Evolutionary conservation across 192 early-diverging fungal genomes (phyloP).

Genomic region (Gamsiella multidivaricata): DNA sequence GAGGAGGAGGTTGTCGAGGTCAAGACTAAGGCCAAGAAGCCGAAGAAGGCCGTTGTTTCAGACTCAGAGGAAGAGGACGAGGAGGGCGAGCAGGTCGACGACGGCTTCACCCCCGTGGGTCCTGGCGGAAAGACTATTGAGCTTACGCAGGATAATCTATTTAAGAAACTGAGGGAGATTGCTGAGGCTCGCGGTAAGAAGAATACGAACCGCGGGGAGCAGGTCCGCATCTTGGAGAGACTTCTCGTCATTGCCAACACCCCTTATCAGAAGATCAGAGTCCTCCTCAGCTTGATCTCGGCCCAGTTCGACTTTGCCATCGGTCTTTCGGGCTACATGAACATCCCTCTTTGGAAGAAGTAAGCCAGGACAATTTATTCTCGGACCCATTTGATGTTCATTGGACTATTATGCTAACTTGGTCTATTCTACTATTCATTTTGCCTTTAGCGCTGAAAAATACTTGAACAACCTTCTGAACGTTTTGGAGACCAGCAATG

Average conservation of each 20-base stretch:
- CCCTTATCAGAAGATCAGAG: conserved; percentile 83
- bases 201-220: conserved; percentile 87
- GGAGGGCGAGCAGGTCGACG: conserved; percentile 65
- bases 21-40: conserved; percentile 12
- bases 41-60: conserved; percentile 55
- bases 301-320: conserved; percentile 88
- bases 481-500: conserved; percentile 79
- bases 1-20: conserved; percentile 27
- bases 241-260: conserved; percentile 73
- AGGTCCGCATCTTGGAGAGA: conserved; percentile 75
- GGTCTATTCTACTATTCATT: too few relatives aligned
- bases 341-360: conserved; percentile 84
- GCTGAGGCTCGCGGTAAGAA: conserved; percentile 92
- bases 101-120: conserved; percentile 78
- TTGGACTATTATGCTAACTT: too few relatives aligned
- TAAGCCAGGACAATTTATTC: conserved; percentile 7
- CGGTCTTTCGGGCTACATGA: conserved; percentile 75
- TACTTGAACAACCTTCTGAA: conserved; percentile 83
- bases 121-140: conserved; percentile 74
- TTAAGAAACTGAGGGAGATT: conserved; percentile 85
- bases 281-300: conserved; percentile 88
- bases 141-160: conserved; percentile 79
- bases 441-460: conserved; percentile 58
- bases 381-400: too few relatives aligned
- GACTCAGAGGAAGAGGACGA: conserved; percentile 61